These are phyloP conservation scores for Penicillium egyptiacum DNA, from an alignment of 495 filamentous ascomycete genomes.

Conservation along the genomic window DNA sequence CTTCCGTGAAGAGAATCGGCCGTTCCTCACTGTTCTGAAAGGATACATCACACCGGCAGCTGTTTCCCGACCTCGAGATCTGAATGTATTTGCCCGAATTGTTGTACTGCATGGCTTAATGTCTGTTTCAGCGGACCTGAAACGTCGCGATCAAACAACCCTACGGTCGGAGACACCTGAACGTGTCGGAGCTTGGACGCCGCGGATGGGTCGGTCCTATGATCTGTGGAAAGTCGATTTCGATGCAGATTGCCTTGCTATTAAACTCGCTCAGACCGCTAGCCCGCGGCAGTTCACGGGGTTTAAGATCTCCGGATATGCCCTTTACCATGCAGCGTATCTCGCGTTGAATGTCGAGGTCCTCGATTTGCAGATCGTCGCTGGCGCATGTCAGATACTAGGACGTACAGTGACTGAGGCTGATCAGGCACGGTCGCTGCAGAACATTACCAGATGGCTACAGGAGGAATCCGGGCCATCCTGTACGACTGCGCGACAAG, in stretches of 20 bases:
- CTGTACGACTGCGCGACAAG: conserved; percentile 44
- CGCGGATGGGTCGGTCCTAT: conserved; percentile 50
- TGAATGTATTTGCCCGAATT: conserved; percentile 50
- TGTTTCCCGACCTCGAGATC: conserved; percentile 31
- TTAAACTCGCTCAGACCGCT: conserved; percentile 32
- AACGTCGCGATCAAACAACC: conserved; percentile 55
- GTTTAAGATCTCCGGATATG: conserved; percentile 42
- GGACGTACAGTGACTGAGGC: conserved; percentile 43
- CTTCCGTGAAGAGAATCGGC: conserved; percentile 26
- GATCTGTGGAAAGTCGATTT: conserved; percentile 56
- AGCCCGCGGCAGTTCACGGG: conserved; percentile 39
- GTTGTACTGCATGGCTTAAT: conserved; percentile 56
- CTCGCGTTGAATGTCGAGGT: conserved; percentile 54
- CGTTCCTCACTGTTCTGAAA: conserved; percentile 51
- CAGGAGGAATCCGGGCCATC: conserved; percentile 28
- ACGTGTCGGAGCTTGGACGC: conserved; percentile 46
- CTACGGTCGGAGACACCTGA: conserved; percentile 40
- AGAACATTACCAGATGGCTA: conserved; percentile 44
- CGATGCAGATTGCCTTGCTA: conserved; percentile 43
- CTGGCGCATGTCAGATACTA: conserved; percentile 53
- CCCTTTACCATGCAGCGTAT: conserved; percentile 53
- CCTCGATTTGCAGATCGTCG: conserved; percentile 55
- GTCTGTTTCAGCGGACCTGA: conserved; percentile 56
- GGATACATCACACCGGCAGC: conserved; percentile 47
- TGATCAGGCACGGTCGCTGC: conserved; percentile 48